Conservation (phyloP, 768 basidiomycete genomes). For the Podaxis sp. region DNA sequence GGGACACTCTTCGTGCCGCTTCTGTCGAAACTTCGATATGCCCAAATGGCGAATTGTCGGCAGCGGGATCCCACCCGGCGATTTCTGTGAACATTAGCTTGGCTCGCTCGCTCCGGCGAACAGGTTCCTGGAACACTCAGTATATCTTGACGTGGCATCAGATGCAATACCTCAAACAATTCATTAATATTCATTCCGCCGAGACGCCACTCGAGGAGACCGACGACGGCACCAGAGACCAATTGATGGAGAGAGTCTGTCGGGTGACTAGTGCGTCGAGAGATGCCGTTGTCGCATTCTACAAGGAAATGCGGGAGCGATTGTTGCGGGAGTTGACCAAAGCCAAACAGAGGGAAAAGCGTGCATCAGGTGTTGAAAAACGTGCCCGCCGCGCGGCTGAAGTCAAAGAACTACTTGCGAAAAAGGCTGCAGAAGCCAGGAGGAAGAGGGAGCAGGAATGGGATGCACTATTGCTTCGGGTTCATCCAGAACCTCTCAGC, state of each 20-base stretch:
- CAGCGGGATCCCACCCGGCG: conserved; percentile 15
- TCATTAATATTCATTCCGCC: conserved; percentile 40
- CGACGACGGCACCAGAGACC: conserved; percentile 33
- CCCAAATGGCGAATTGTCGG: conserved; percentile 4
- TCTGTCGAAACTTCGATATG: conserved; percentile 37
- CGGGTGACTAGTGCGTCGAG: conserved; percentile 58
- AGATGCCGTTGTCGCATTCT: conserved; percentile 45
- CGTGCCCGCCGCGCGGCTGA: conserved; percentile 39
- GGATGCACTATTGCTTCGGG: conserved; percentile 51
- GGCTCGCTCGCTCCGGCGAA: conserved; percentile 55
- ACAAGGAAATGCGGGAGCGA: conserved; percentile 39
- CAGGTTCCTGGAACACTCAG: conserved; percentile 55
- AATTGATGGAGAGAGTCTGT: conserved; percentile 45
- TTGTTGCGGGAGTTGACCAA: conserved; percentile 43
- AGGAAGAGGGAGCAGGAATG: conserved; percentile 64
- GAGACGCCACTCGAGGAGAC: conserved; percentile 50
- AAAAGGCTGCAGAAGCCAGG: conserved; percentile 65
- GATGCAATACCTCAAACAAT: conserved; percentile 58
- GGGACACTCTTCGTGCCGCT: conserved; percentile 54
- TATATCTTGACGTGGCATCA: conserved; percentile 73
- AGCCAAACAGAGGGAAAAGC: conserved; percentile 34
- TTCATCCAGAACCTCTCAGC: conserved; percentile 56
- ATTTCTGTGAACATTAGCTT: conserved; percentile 28
- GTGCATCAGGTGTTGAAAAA: conserved; percentile 28
- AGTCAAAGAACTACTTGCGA: conserved; percentile 52